Evolutionary conservation across 2,329 filamentous ascomycete genomes (phyloP).

Genomic region (Fusarium subtropicale): DNA sequence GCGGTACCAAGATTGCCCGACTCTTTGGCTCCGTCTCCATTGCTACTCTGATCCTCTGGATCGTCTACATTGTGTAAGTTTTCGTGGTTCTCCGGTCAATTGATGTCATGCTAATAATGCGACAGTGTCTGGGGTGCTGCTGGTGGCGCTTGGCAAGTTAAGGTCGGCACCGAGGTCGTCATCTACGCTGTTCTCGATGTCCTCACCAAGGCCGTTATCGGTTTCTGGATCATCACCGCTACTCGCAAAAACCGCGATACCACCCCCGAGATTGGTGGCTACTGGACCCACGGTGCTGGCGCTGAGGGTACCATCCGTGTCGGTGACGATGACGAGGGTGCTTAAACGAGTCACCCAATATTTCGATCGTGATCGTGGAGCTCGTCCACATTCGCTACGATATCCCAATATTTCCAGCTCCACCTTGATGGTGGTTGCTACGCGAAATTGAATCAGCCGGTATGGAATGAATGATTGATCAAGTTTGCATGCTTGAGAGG

Average conservation of each 20-base stretch:
- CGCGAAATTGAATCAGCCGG: not conserved
- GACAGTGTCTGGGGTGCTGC: conserved; percentile 48
- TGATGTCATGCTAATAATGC: not conserved
- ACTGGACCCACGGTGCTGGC: conserved; percentile 53
- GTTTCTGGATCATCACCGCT: conserved; percentile 51
- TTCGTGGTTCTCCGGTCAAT: fast-evolving
- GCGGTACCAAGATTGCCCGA: conserved; percentile 41
- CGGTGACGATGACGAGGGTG: conserved; percentile 54
- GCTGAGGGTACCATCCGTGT: conserved; percentile 55
- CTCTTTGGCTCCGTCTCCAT: conserved; percentile 46
- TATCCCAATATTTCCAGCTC: not conserved
- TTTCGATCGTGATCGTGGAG: not conserved
- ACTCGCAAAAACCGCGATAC: conserved; percentile 53
- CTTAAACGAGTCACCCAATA: conserved; percentile 12
- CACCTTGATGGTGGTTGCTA: not conserved
- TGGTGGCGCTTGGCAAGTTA: conserved; percentile 43
- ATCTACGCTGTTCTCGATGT: conserved; percentile 50
- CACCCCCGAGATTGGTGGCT: conserved; percentile 54
- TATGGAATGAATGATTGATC: conserved; percentile 9
- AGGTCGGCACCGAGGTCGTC: conserved; percentile 48
- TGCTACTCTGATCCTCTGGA: conserved; percentile 45
- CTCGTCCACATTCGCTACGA: not conserved
- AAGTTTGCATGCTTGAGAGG: conserved; percentile 12
- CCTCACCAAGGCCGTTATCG: conserved; percentile 48
- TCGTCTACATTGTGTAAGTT: conserved; percentile 48